phyloP scores from a whole-genome alignment of 129 eudicot genomes.

The Tagetes patula region DNA sequence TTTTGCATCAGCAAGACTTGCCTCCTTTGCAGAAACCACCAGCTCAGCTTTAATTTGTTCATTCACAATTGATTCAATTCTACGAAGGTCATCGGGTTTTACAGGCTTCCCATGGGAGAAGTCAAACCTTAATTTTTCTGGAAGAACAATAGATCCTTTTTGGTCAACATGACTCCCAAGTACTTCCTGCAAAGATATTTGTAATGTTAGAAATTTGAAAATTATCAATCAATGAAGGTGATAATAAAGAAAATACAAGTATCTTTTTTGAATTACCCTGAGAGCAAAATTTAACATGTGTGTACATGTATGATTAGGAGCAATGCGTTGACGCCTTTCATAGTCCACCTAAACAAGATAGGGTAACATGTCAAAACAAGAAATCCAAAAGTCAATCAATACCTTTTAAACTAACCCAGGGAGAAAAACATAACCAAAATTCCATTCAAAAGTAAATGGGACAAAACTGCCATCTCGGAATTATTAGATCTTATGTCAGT shows the following conservation, averaged over 20 bases:
- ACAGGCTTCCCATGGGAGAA: constrained; percentile 98
- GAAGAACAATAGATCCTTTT: constrained; percentile 98
- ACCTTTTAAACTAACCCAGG: no score
- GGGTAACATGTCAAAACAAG: background rate
- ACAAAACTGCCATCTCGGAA: background rate
- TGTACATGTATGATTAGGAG: constrained; percentile 98
- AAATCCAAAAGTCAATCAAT: background rate
- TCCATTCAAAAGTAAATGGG: background rate
- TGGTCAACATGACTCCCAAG: constrained; percentile 95
- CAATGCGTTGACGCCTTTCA: constrained; percentile 74
- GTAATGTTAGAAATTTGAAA: background rate
- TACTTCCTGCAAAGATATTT: constrained; percentile 62
- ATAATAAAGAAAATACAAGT: background rate
- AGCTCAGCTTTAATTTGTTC: constrained; percentile 86
- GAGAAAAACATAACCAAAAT: background rate
- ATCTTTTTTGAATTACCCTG: constrained; percentile 46
- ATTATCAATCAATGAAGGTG: background rate
- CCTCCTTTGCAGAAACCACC: constrained; percentile 86
- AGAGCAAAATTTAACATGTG: constrained; percentile 97
- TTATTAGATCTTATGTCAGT: constrained; percentile 10
- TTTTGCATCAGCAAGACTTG: constrained; percentile 75
- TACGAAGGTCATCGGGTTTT: constrained; percentile 70
- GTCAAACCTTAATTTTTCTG: constrained; percentile 92
- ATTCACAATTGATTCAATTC: constrained; percentile 81
- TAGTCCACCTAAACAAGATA: constrained; percentile 67